Conservation (phyloP, 139 green algal species). For the Chlorella sorokiniana region DNA sequence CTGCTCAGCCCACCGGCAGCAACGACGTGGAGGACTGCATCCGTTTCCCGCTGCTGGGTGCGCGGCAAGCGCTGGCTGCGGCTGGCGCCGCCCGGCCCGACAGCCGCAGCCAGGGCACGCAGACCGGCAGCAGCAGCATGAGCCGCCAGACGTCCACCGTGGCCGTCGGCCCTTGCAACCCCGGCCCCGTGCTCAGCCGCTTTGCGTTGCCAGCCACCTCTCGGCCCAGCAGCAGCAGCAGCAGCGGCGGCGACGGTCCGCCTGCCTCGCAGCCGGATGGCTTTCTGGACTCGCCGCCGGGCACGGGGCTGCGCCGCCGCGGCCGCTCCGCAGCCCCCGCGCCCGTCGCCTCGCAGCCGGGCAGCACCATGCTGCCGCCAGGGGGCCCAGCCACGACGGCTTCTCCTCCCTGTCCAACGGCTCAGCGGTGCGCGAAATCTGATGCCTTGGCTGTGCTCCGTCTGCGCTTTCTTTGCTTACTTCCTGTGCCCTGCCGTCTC, state of each 20-base stretch:
- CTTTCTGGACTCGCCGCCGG: conserved; percentile 2
- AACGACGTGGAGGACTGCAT: conserved; percentile 5
- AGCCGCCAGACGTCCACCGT: not conserved
- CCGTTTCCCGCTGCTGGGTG: not conserved
- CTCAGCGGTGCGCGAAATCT: not conserved
- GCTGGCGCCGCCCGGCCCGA: not conserved
- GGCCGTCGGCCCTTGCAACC: not conserved
- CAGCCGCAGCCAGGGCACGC: conserved; percentile 4
- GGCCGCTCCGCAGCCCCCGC: not conserved
- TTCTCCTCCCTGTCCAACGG: not conserved
- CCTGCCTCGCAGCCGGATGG: not conserved
- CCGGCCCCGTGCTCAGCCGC: not conserved
- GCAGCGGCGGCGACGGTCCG: too few relatives aligned
- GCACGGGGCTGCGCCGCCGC: conserved; percentile 6
- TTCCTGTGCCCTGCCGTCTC: not conserved
- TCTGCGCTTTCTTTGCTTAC: not conserved
- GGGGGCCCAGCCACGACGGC: not conserved
- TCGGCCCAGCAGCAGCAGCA: not conserved
- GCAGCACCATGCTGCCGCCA: not conserved
- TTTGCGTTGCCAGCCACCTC: not conserved
- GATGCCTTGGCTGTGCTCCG: not conserved
- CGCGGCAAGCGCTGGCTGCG: not conserved
- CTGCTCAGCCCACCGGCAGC: not conserved
- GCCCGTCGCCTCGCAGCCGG: not conserved
- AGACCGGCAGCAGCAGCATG: not conserved